Conservation (phyloP, 768 basidiomycete genomes). For the Lactifluus rugatus region DNA sequence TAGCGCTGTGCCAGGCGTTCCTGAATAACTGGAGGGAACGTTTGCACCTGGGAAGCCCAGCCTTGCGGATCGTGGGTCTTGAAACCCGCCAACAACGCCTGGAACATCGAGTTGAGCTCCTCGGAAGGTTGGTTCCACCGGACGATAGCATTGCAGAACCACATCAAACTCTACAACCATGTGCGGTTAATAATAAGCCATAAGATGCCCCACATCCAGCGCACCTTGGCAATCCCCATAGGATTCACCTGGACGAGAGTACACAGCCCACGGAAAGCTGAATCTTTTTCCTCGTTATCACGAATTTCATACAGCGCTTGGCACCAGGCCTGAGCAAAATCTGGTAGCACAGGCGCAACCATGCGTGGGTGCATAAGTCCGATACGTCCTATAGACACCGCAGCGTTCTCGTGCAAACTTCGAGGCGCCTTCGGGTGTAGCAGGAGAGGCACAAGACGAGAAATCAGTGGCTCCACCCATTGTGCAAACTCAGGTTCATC, state of each 20-base stretch:
- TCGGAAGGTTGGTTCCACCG: conserved; percentile 89
- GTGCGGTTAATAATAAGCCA: conserved; percentile 24
- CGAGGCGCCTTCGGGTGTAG: conserved; percentile 88
- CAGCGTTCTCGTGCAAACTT: conserved; percentile 94
- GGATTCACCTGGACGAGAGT: conserved; percentile 93
- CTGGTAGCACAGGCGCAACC: conserved; percentile 81
- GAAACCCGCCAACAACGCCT: conserved; percentile 79
- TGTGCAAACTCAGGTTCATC: conserved; percentile 84
- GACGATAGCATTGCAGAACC: conserved; percentile 98
- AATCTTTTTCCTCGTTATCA: conserved; percentile 99
- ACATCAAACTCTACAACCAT: conserved; percentile 66
- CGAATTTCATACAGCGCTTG: conserved; percentile 96
- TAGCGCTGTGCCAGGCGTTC: conserved; percentile 82
- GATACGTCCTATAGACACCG: conserved; percentile 94
- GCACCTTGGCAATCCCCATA: conserved; percentile 81
- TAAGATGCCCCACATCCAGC: conserved; percentile 21
- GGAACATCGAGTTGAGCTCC: conserved; percentile 92
- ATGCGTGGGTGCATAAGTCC: conserved; percentile 84
- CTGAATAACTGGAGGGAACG: conserved; percentile 83
- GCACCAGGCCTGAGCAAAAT: conserved; percentile 95
- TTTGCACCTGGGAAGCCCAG: conserved; percentile 75
- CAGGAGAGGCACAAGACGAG: conserved; percentile 86
- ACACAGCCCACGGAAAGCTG: conserved; percentile 95
- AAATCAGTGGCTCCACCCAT: conserved; percentile 82
- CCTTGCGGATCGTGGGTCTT: conserved; percentile 77